Conservation (phyloP, 306 rosid species). For the Cucumis sativus region Cucumber_9930_V3 NC_026655.2:11080001-11080500, state of each 20-base stretch:
- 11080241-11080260: neutral
- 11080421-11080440: conserved; percentile 75
- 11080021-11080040: no score
- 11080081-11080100: no score
- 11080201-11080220: neutral
- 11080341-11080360: conserved; percentile 9
- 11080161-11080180: no score
- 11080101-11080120: no score
- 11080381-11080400: conserved; percentile 61
- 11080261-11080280: neutral
- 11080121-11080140: no score
- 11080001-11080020: no score
- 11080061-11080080: no score
- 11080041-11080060: no score
- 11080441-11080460: conserved; percentile 43
- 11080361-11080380: conserved; percentile 38
- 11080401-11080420: conserved; percentile 40
- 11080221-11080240: neutral
- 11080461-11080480: conserved; percentile 43
- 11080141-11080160: no score
- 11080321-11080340: neutral
- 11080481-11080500: conserved; percentile 71
- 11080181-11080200: neutral
- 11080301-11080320: neutral
- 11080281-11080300: neutral